Evolutionary conservation across 352 stramenopile species (phyloP).

Genomic region (Globisporangium heterothallicum): DNA sequence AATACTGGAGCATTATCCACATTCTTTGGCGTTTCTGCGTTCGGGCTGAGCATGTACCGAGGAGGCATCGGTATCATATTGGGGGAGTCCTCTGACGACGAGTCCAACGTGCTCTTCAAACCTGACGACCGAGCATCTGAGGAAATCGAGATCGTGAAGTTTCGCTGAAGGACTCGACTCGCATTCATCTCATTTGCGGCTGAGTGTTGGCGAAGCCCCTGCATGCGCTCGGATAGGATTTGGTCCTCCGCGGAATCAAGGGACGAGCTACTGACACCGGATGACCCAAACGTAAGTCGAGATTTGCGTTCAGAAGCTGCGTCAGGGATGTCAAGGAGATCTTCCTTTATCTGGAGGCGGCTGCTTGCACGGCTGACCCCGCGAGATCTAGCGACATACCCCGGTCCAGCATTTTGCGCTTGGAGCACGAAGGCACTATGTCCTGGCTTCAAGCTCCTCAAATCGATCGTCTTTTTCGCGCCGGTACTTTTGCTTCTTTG

Average conservation of each 20-base stretch:
- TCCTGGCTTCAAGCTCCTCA: constrained; percentile 22
- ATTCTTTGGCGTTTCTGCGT: constrained; percentile 5
- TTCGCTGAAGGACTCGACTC: constrained; percentile 14
- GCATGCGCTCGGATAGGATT: constrained; percentile 12
- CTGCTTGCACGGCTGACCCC: constrained; percentile 1
- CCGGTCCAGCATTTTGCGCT: neutral
- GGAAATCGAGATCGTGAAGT: constrained; percentile 20
- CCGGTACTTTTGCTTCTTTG: constrained; percentile 11
- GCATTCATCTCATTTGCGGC: neutral
- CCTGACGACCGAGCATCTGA: constrained; percentile 5
- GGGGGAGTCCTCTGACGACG: constrained; percentile 13
- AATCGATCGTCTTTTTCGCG: constrained; percentile 26
- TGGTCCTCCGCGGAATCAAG: constrained; percentile 5
- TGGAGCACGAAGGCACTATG: constrained; percentile 11
- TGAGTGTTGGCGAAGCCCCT: constrained; percentile 1
- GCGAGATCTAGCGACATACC: neutral
- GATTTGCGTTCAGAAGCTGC: constrained; percentile 6
- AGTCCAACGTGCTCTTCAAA: neutral
- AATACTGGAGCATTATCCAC: constrained; percentile 6
- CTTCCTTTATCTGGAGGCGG: constrained; percentile 15
- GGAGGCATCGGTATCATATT: constrained; percentile 24
- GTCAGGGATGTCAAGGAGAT: constrained; percentile 17
- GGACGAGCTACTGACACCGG: constrained; percentile 2
- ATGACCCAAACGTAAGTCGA: constrained; percentile 8
- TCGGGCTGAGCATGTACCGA: constrained; percentile 22